Conservation (phyloP, 495 filamentous ascomycete species). For the Xylaria telfairii region DNA sequence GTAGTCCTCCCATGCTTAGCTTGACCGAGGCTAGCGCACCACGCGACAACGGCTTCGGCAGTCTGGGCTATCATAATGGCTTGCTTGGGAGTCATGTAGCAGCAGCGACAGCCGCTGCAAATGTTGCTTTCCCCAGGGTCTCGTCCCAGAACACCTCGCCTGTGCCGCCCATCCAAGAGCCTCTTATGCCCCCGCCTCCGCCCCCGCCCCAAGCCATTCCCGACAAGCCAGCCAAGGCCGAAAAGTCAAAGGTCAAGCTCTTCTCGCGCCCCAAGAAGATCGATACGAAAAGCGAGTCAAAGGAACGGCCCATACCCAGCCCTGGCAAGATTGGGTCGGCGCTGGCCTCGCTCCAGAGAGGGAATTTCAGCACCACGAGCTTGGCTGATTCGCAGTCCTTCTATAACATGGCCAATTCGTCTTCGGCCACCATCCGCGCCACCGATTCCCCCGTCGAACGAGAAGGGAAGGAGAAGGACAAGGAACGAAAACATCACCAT, state of each 20-base stretch:
- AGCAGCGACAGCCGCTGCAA: slow-evolving; percentile 83
- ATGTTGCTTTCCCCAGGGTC: slow-evolving; percentile 79
- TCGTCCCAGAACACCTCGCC: slow-evolving; percentile 59
- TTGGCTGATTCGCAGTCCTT: slow-evolving; percentile 77
- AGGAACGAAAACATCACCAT: slow-evolving; percentile 78
- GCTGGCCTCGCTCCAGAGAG: slow-evolving; percentile 65
- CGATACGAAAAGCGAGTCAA: slow-evolving; percentile 72
- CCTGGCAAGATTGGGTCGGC: slow-evolving; percentile 77
- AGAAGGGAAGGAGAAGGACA: slow-evolving; percentile 57
- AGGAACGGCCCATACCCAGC: slow-evolving; percentile 75
- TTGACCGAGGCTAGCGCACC: slow-evolving; percentile 61
- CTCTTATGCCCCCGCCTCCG: slow-evolving; percentile 40
- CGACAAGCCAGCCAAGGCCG: slow-evolving; percentile 71
- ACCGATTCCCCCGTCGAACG: slow-evolving; percentile 48
- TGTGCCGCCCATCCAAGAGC: slow-evolving; percentile 44
- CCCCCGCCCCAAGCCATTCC: slow-evolving; percentile 52
- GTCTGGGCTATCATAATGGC: slow-evolving; percentile 69
- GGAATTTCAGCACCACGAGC: slow-evolving; percentile 79
- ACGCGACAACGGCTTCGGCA: slow-evolving; percentile 57
- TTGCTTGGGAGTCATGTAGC: slow-evolving; percentile 67
- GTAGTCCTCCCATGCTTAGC: slow-evolving; percentile 64
- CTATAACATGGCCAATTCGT: slow-evolving; percentile 84
- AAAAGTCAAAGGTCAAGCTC: slow-evolving; percentile 89
- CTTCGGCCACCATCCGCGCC: slow-evolving; percentile 74
- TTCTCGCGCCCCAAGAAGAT: slow-evolving; percentile 90